Conservation (phyloP, 1,139 yeast genomes). For the Yamadazyma blattariae region DNA sequence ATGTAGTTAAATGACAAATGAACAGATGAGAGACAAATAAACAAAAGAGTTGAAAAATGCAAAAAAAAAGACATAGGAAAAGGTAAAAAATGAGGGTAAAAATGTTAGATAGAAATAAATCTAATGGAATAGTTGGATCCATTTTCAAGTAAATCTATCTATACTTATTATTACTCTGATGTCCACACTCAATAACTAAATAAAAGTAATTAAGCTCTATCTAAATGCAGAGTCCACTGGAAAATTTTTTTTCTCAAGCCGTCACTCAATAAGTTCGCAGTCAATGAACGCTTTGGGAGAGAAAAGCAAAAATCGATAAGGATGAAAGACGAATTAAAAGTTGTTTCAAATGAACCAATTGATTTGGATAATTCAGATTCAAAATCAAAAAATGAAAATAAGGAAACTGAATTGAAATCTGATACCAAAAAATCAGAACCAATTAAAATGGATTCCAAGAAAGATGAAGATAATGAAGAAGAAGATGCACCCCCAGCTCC, state of each 20-base stretch:
- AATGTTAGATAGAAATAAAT: no score
- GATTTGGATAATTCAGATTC: slow-evolving; percentile 16
- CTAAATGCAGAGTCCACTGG: slow-evolving; percentile 42
- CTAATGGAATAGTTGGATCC: no score
- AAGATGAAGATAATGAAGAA: slow-evolving; percentile 9
- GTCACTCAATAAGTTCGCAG: no score
- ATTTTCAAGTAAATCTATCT: no score
- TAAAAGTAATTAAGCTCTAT: slow-evolving; percentile 48
- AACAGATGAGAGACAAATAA: no score
- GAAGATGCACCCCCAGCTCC: slow-evolving; percentile 67
- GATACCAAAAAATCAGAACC: slow-evolving; percentile 6
- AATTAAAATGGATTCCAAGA: slow-evolving; percentile 5
- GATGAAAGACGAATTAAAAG: slow-evolving; percentile 25
- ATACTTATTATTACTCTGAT: slow-evolving; percentile 10
- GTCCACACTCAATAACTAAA: slow-evolving; percentile 49
- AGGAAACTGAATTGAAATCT: slow-evolving; percentile 7
- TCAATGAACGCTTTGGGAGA: no score
- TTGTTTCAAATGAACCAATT: slow-evolving; percentile 36
- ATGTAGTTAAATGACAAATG: no score
- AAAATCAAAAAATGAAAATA: slow-evolving; percentile 3
- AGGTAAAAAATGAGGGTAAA: no score
- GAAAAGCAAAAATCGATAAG: no score
- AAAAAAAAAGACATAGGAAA: no score
- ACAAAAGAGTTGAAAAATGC: no score
- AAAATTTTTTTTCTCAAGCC: slow-evolving; percentile 4